phyloP scores from a whole-genome alignment of 2,329 filamentous ascomycete species.

The Aspergillus chevalieri region DNA sequence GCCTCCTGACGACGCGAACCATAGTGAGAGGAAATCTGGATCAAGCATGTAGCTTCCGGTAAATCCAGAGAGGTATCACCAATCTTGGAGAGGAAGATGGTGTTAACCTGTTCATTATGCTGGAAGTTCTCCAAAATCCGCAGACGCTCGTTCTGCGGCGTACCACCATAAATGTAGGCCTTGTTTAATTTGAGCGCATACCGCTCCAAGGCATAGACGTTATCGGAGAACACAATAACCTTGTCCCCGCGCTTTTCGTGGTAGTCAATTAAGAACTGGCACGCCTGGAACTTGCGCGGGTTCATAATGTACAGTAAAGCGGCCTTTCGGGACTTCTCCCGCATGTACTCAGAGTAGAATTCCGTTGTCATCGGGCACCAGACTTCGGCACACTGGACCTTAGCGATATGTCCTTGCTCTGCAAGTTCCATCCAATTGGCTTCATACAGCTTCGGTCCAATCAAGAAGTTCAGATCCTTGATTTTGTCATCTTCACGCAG shows the following conservation, averaged over 20 bases:
- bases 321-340: slow-evolving; percentile 60
- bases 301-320: slow-evolving; percentile 91
- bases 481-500: slow-evolving; percentile 98
- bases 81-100: slow-evolving; percentile 93
- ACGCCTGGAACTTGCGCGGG: slow-evolving; percentile 91
- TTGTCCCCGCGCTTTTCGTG: slow-evolving; percentile 94
- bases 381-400: slow-evolving; percentile 95
- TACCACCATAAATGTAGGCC: slow-evolving; percentile 86
- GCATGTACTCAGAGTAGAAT: slow-evolving; percentile 91
- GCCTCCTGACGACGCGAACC: slow-evolving; percentile 95
- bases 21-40: slow-evolving; percentile 96
- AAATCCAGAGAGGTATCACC: slow-evolving; percentile 97
- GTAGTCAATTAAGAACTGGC: slow-evolving; percentile 96
- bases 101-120: slow-evolving; percentile 82
- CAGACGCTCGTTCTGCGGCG: slow-evolving; percentile 76
- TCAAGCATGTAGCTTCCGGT: slow-evolving; percentile 91
- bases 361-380: slow-evolving; percentile 99
- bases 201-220: slow-evolving; percentile 82
- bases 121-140: slow-evolving; percentile 91
- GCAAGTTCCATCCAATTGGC: slow-evolving; percentile 99
- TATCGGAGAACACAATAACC: slow-evolving; percentile 97
- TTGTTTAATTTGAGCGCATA: slow-evolving; percentile 82
- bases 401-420: slow-evolving; percentile 92
- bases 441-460: slow-evolving; percentile 95
- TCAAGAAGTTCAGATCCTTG: slow-evolving; percentile 91